Base-by-base conservation (phyloP, 257 asterid genomes). In the Schizonepeta tenuifolia region DNA sequence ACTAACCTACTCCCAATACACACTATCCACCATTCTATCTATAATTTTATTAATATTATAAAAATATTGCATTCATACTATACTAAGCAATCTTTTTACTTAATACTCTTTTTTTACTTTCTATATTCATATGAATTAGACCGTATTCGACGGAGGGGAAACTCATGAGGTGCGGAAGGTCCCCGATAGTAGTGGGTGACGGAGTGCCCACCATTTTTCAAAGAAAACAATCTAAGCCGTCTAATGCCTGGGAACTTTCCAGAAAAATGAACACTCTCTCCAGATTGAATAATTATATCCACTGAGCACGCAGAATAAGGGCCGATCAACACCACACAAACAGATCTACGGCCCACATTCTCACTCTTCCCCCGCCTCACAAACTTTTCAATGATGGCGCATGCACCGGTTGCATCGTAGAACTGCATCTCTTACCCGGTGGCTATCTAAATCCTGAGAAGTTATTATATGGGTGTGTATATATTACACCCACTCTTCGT, bases 151-250 rank as follows among this genome's bases (percentile, higher is more conserved):
- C n/a, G n/a, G n/a, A n/a, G n/a, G n/a, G n/a, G n/a, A n/a, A 55
- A 22, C 9, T 22, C 5, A n/a, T 18, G 56, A 7, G 56, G 28
- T 15, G 44, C 66, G 7, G 13, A 3, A 60, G 7, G 14, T 60
- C 47, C 47, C 1, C 50, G 50, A 17, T 11, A 36, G 66, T 64
- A n/a, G 72, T 73, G 70, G 66, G 66, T 53, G 65, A 22, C 61
- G 53, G 26, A 13, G 67, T 24, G 56, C 20, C 75, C 80, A 38
- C 67, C 60, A 17, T 8, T 74, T 22, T 28, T 7, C 15, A 43
- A 33, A 57, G 55, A 44, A 21, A 46, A 13, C 64, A 58, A 75
- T 75, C 79, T 46, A 1, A 58, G 63, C 79, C 79, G 69, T 57
- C 7, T n/a, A 54, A 20, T 50, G 7, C 26, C 5, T 26, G 26